Conservation (phyloP, 495 filamentous ascomycete genomes). For the Chaetomium tenue region DNA sequence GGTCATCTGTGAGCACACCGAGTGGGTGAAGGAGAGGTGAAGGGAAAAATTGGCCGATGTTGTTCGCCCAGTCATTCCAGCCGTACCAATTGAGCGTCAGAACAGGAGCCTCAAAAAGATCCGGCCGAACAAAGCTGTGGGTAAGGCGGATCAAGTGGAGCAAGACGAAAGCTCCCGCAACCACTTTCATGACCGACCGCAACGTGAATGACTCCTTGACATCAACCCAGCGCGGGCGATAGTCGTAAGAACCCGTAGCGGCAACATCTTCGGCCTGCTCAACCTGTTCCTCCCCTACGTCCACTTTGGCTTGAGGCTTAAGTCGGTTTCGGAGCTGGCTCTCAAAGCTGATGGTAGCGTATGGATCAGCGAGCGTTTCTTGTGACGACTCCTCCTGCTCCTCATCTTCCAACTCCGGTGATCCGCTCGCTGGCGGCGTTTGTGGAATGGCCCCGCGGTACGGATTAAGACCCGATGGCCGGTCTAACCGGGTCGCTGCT, state of each 20-base stretch:
- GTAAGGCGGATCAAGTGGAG: constrained; percentile 4
- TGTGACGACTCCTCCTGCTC: not conserved
- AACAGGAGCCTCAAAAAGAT: not conserved
- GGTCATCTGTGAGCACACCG: constrained; percentile 25
- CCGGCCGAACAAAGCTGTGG: constrained; percentile 7
- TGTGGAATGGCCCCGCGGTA: not conserved
- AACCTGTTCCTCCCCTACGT: not conserved
- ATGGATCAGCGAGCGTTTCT: not conserved
- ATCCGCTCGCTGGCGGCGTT: not conserved
- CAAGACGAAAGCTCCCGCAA: constrained; percentile 11
- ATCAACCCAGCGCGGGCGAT: not conserved
- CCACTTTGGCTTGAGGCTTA: not conserved
- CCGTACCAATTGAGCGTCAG: constrained; percentile 25
- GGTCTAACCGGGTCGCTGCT: not conserved
- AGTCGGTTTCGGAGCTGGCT: not conserved
- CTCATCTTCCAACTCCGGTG: not conserved
- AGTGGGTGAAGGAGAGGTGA: constrained; percentile 16
- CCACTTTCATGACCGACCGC: not conserved
- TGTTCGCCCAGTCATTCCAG: constrained; percentile 25
- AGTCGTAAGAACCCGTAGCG: not conserved
- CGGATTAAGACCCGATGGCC: not conserved
- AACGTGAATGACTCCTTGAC: not conserved
- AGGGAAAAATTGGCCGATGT: constrained; percentile 29
- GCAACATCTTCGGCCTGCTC: not conserved
- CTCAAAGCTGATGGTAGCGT: not conserved